phyloP scores from a whole-genome alignment of 2,329 filamentous ascomycete genomes.

The Claviceps arundinis region DNA sequence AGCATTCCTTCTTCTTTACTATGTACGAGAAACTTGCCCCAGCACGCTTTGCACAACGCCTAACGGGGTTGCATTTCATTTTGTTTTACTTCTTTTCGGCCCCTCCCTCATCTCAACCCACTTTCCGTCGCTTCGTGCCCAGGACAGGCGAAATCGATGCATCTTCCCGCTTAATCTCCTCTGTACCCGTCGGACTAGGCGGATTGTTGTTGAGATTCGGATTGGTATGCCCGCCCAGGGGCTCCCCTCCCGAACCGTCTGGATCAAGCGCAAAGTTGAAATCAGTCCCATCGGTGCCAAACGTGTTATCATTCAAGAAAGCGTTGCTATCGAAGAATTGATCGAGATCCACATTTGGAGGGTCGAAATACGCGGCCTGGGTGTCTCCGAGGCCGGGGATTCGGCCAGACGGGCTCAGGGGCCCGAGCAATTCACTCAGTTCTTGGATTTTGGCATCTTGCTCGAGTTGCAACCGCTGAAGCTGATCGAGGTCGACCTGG shows the following conservation, averaged over 20 bases:
- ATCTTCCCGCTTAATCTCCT: conserved; percentile 36
- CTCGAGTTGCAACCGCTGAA: conserved; percentile 66
- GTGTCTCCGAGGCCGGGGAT: conserved; percentile 55
- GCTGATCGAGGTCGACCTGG: conserved; percentile 61
- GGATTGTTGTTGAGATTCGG: conserved; percentile 25
- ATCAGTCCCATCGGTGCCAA: conserved; percentile 30
- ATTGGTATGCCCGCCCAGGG: conserved; percentile 1
- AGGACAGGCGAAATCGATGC: conserved; percentile 15
- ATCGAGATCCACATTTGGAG: conserved; percentile 32
- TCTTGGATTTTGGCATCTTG: conserved; percentile 67
- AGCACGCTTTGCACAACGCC: too few species aligned
- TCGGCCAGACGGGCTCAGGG: conserved; percentile 65
- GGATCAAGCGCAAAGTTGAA: conserved; percentile 38
- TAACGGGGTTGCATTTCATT: too few species aligned
- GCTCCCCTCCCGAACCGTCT: conserved; percentile 9
- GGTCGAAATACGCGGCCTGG: conserved; percentile 21
- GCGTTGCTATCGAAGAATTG: conserved; percentile 36
- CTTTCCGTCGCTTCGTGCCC: conserved; percentile 25
- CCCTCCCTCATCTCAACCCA: conserved; percentile 12
- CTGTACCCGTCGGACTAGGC: conserved; percentile 34
- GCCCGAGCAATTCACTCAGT: conserved; percentile 60
- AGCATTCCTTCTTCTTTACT: too few species aligned
- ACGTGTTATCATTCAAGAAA: conserved; percentile 24
- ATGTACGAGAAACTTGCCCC: too few species aligned
- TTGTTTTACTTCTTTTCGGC: too few species aligned